Conservation (phyloP, 2,329 filamentous ascomycete genomes). For the Elsinoe batatas region DNA sequence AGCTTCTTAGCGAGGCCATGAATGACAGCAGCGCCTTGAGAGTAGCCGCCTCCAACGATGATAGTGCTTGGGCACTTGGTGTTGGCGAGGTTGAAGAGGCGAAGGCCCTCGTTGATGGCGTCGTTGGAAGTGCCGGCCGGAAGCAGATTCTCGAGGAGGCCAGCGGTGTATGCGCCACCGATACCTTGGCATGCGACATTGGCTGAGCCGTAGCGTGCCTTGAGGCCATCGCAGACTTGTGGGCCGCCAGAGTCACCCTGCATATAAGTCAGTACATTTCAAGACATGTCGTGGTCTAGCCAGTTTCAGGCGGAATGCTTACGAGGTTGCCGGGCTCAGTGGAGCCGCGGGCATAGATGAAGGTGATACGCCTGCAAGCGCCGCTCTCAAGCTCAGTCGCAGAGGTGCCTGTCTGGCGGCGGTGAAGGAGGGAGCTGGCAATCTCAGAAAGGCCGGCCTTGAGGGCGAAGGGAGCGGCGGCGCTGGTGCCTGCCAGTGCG, state of each 20-base stretch:
- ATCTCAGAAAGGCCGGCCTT: conserved; percentile 1
- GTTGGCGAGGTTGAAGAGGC: conserved; percentile 21
- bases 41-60: conserved; percentile 23
- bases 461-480: not conserved
- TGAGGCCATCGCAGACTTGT: conserved; percentile 21
- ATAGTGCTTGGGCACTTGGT: conserved; percentile 22
- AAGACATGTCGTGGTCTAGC: not conserved
- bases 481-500: not conserved
- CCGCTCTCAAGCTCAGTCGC: conserved; percentile 17
- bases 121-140: conserved; percentile 18
- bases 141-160: conserved; percentile 18
- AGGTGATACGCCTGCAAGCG: conserved; percentile 38
- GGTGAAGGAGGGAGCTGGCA: not conserved
- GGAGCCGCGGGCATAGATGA: conserved; percentile 49
- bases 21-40: conserved; percentile 33
- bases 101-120: conserved; percentile 18
- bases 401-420: conserved; percentile 9
- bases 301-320: not conserved
- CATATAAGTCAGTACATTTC: not conserved
- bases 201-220: conserved; percentile 16
- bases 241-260: conserved; percentile 20
- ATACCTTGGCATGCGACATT: conserved; percentile 23
- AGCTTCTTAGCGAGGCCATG: conserved; percentile 27
- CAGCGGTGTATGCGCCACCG: conserved; percentile 19
- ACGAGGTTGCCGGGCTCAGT: conserved; percentile 42